Evolutionary conservation across 768 basidiomycete genomes (phyloP).

Genomic region (Kwoniella mangroviensis): DNA sequence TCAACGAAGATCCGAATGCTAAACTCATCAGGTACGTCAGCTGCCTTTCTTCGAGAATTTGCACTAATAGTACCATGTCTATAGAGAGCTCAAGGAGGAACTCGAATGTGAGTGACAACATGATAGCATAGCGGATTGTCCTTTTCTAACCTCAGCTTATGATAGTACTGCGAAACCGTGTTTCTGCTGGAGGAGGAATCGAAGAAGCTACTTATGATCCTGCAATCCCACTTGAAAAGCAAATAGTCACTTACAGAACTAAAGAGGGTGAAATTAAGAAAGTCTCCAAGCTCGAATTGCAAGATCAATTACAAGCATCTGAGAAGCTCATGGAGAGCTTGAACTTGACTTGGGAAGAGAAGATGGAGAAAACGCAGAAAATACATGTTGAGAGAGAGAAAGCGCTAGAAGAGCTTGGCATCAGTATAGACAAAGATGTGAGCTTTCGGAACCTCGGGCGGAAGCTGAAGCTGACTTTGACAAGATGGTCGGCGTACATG

Average conservation of each 20-base stretch:
- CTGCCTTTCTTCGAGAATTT: too few relatives aligned
- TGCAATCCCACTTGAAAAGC: constrained; percentile 85
- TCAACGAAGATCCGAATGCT: constrained; percentile 99
- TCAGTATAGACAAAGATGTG: constrained; percentile 87
- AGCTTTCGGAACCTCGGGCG: constrained; percentile 28
- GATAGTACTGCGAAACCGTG: constrained; percentile 71
- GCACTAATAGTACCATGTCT: too few relatives aligned
- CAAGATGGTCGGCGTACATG: constrained; percentile 89
- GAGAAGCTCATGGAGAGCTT: constrained; percentile 93
- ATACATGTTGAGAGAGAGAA: constrained; percentile 97
- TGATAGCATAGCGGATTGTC: background rate
- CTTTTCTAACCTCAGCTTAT: background rate
- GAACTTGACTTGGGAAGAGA: constrained; percentile 94
- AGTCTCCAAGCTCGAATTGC: constrained; percentile 94
- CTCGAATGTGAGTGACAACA: constrained; percentile 64
- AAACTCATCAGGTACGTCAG: constrained; percentile 76
- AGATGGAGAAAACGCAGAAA: constrained; percentile 79
- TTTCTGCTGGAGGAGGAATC: constrained; percentile 30
- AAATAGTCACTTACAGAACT: constrained; percentile 91
- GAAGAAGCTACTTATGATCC: constrained; percentile 81
- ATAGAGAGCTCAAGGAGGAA: constrained; percentile 91
- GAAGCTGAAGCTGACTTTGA: background rate
- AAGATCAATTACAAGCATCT: constrained; percentile 76
- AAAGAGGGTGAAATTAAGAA: constrained; percentile 93
- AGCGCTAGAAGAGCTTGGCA: constrained; percentile 95